These are phyloP conservation scores for Dunaliella primolecta DNA, from an alignment of 139 green algal genomes.

Conservation along the genomic window DNA sequence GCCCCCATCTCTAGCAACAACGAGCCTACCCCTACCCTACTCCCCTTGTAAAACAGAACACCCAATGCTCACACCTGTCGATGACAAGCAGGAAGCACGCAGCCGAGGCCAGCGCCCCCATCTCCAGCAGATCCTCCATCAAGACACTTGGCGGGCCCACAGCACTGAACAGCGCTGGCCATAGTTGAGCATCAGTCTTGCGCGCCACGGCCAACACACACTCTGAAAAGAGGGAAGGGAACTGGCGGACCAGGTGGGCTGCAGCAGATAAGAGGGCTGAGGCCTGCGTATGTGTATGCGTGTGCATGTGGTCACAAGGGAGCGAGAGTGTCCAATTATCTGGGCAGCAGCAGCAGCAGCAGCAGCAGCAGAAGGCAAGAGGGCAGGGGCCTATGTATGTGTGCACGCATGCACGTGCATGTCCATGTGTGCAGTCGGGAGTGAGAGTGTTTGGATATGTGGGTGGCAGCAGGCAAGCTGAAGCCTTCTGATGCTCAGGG, in stretches of 20 bases:
- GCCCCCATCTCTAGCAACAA: conserved; percentile 55
- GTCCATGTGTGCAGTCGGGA: no score
- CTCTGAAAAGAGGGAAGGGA: conserved; percentile 59
- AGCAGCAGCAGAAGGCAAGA: conserved; percentile 72
- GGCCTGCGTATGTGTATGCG: background rate
- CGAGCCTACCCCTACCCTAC: no score
- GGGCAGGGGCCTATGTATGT: conserved; percentile 26
- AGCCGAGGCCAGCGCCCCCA: conserved; percentile 56
- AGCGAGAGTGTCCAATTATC: no score
- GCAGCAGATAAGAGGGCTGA: conserved; percentile 66
- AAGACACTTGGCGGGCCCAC: conserved; percentile 69
- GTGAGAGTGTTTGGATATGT: no score
- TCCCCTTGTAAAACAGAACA: no score
- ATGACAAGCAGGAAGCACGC: conserved; percentile 78
- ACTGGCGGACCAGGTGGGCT: conserved; percentile 64
- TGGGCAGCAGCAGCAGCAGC: no score
- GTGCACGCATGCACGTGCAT: background rate
- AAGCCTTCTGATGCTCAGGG: no score
- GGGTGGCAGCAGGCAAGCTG: no score
- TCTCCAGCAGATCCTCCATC: conserved; percentile 60
- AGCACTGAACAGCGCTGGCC: conserved; percentile 87
- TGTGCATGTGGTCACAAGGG: no score
- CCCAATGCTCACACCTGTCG: conserved; percentile 50
- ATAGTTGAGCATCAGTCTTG: conserved; percentile 92
- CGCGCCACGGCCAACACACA: conserved; percentile 89